These are phyloP conservation scores for Bremia lactucae DNA, from an alignment of 352 stramenopile species.

Conservation along the genomic window DNA sequence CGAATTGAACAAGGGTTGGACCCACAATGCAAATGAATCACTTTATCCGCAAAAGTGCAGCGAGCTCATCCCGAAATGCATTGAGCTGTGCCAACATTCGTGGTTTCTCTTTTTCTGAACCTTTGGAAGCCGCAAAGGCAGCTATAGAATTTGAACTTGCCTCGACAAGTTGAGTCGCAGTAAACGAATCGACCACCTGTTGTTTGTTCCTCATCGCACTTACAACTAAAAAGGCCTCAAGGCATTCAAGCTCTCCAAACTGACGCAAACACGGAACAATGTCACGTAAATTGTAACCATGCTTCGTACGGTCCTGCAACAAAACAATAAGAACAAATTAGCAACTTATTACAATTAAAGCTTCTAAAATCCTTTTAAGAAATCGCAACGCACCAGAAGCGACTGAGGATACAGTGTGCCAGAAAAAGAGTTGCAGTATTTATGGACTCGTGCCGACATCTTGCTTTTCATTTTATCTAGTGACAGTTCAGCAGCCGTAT, in stretches of 20 bases:
- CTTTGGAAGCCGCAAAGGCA: background rate
- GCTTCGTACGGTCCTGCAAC: constrained; percentile 14
- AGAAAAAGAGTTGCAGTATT: constrained; percentile 28
- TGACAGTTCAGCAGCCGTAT: constrained; percentile 10
- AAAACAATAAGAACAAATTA: background rate
- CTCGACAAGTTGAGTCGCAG: constrained; percentile 7
- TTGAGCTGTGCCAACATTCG: constrained; percentile 10
- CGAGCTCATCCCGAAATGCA: constrained; percentile 13
- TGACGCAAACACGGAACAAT: constrained; percentile 13
- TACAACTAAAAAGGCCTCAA: constrained; percentile 15
- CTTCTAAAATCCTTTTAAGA: background rate
- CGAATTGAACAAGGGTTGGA: no score
- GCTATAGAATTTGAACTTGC: constrained; percentile 1
- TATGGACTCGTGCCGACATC: constrained; percentile 31
- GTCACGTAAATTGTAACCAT: constrained; percentile 3
- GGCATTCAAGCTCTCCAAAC: constrained; percentile 23
- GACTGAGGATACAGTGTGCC: constrained; percentile 27
- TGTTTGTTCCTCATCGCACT: constrained; percentile 13
- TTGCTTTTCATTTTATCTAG: constrained; percentile 30
- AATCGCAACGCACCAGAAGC: constrained; percentile 22
- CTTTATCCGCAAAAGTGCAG: constrained; percentile 1
- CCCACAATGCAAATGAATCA: no score
- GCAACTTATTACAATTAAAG: background rate
- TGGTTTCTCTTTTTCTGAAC: constrained; percentile 1
- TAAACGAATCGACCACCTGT: constrained; percentile 5